A percentile compares a stretch with the other conserved stretches of the same genome.
These are phyloP conservation scores for Chlorella variabilis DNA, from an alignment of 163 green algal genomes.

Conservation along the genomic window DNA sequence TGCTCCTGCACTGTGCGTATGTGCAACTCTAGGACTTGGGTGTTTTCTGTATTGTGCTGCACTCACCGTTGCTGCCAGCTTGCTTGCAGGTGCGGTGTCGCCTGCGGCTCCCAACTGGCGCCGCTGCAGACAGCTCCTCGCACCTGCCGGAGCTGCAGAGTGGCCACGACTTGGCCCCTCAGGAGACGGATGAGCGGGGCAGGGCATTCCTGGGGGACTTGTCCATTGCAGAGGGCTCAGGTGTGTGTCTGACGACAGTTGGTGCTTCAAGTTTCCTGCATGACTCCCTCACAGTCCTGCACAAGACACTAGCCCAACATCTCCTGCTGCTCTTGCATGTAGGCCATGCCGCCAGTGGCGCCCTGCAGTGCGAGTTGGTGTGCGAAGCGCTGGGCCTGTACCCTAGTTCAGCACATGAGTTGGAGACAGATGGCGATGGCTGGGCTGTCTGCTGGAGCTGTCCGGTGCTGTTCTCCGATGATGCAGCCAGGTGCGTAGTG, in stretches of 20 bases:
- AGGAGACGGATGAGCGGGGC: conserved; percentile 58
- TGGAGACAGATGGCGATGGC: conserved; percentile 35
- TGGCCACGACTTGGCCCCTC: background rate
- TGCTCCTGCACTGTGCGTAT: no score
- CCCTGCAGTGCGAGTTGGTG: conserved; percentile 46
- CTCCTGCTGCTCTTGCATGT: no score
- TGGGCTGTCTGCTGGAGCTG: conserved; percentile 57
- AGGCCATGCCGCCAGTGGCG: conserved; percentile 30
- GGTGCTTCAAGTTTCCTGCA: no score
- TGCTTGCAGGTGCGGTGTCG: conserved; percentile 35
- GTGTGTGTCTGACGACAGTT: no score
- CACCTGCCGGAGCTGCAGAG: conserved; percentile 46
- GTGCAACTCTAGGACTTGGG: no score
- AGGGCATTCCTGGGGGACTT: conserved; percentile 66
- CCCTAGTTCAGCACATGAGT: conserved; percentile 25
- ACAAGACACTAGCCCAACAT: no score
- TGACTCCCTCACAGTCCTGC: no score
- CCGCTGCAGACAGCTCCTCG: background rate
- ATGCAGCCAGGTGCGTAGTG: conserved; percentile 40
- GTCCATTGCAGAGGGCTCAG: conserved; percentile 60
- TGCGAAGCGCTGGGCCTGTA: conserved; percentile 43
- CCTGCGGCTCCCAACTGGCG: background rate
- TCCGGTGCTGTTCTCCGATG: conserved; percentile 71
- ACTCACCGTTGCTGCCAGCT: background rate
- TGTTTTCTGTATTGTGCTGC: background rate